Evolutionary conservation across 768 basidiomycete genomes (phyloP).

Genomic region (Tulasnella sp.): DNA sequence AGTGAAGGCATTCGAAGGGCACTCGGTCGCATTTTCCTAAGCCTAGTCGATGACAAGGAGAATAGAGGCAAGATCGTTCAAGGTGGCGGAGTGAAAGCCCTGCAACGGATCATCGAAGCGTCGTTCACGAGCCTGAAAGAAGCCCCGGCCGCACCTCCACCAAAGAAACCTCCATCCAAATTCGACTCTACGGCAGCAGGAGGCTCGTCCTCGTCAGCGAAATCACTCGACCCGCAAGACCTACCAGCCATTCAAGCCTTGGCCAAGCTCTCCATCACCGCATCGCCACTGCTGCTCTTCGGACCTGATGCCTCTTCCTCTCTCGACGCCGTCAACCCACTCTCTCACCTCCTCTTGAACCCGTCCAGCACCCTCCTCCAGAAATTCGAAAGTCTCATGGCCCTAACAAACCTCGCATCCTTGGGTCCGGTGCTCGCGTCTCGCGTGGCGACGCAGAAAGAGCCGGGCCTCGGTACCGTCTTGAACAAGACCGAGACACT

Average conservation of each 20-base stretch:
- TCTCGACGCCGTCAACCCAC: conserved; percentile 81
- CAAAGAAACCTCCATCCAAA: conserved; percentile 29
- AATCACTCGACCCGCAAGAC: conserved; percentile 49
- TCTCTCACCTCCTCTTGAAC: conserved; percentile 73
- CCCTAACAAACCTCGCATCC: conserved; percentile 91
- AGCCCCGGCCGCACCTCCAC: conserved; percentile 5
- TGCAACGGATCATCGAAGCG: conserved; percentile 60
- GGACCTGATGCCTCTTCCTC: conserved; percentile 78
- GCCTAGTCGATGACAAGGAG: conserved; percentile 73
- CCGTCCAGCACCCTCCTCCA: conserved; percentile 73
- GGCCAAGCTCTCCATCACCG: conserved; percentile 90
- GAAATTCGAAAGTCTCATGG: conserved; percentile 93
- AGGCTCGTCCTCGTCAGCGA: conserved; percentile 35
- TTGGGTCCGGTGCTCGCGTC: conserved; percentile 65
- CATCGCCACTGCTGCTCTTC: conserved; percentile 88
- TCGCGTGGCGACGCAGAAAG: conserved; percentile 54
- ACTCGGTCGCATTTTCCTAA: conserved; percentile 66
- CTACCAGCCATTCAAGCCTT: conserved; percentile 81
- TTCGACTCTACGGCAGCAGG: conserved; percentile 44
- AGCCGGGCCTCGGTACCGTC: conserved; percentile 54
- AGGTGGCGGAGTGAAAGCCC: conserved; percentile 74
- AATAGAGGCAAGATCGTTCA: conserved; percentile 77
- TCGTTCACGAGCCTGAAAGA: conserved; percentile 36
- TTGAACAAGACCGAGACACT: conserved; percentile 70
- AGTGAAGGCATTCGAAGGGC: conserved; percentile 64